A percentile compares a stretch with the other conserved stretches of the same genome.
Evolutionary conservation across 75 land plant species (phyloP).

Genomic region (Selaginella moellendorffii): DNA sequence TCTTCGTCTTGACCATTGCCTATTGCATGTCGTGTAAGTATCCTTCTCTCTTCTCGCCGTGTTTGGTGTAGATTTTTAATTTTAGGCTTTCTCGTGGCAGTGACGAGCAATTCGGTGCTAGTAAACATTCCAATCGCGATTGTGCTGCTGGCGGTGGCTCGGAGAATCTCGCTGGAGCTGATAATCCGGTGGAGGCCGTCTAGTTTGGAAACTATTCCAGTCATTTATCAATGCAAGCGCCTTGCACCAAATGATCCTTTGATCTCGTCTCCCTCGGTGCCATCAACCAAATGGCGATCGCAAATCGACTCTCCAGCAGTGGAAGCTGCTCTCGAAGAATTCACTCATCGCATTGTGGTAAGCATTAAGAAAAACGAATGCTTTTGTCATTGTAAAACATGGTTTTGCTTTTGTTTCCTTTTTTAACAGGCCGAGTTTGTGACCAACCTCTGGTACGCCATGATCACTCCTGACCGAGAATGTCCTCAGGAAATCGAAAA

Average conservation of each 20-base stretch:
- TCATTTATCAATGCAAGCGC: conserved; percentile 40
- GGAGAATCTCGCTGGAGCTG: conserved; percentile 44
- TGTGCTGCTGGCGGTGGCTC: conserved; percentile 41
- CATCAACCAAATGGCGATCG: conserved; percentile 43
- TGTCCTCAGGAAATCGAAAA: conserved; percentile 55
- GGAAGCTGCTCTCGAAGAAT: conserved; percentile 63
- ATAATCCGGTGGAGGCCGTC: conserved; percentile 47
- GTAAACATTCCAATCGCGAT: conserved; percentile 70
- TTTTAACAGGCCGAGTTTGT: conserved; percentile 40
- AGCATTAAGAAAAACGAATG: too few species aligned
- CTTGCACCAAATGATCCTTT: conserved; percentile 42
- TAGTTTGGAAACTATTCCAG: conserved; percentile 16
- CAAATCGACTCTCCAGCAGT: conserved; percentile 73
- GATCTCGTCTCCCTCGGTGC: conserved; percentile 28
- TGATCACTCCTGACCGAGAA: conserved; percentile 76
- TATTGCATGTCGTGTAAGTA: conserved; percentile 83
- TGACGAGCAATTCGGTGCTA: conserved; percentile 83
- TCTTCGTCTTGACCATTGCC: conserved; percentile 54
- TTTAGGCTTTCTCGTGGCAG: conserved; percentile 23
- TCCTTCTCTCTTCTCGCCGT: background rate
- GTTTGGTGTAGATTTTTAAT: background rate
- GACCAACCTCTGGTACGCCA: conserved; percentile 74
- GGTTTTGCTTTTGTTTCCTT: background rate
- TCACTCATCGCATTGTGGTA: conserved; percentile 42
- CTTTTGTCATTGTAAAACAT: too few species aligned